Base-by-base conservation (phyloP, 2,329 filamentous ascomycete species). In the Epichloe amarillans region DNA sequence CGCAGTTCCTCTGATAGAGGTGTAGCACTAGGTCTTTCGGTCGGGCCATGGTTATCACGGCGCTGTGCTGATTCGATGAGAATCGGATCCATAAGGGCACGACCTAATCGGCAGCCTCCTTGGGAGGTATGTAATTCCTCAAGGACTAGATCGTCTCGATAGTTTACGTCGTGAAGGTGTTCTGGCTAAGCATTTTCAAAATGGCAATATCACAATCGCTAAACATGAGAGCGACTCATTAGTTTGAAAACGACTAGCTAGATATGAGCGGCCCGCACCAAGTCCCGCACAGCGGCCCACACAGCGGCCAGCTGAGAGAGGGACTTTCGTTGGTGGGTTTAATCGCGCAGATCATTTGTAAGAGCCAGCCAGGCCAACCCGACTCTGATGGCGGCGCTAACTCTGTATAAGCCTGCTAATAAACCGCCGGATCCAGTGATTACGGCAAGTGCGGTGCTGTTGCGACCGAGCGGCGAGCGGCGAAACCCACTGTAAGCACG, bases 1-100 rank as follows among this genome's bases (percentile, higher is more conserved):
- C 52, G 54, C 40, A 67, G 52, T 50, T 66, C 62, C 50, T 55
- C 42, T 6, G 54, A 49, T 14, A 50, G 36, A 37, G 52, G 26
- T 30, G 47, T 49, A 37, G 45, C 49, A 50, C 53, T 42, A 39
- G 59, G 54, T 14, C 52, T 26, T 38, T 47, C 46, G 39, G 42
- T 17, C 17, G 41, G 14, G 26, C 40, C 51, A 48, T 44, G 49
- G 19, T 56, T 14, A 38, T 53, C 46, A 44, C 36, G 44, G 37
- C 51, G 40, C 44, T 49, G 41, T 26, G 37, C 46, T 12, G 40
- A 21, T 42, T 48, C 36, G 30, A 46, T 19, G 11, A 45, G 17
- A 35, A 46, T 46, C n/a, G 43, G 23, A 46, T 55, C 53, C 55
- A 53, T 53, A 42, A 50, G 45, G 36, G 33, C 17, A 37, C 36